phyloP scores from a whole-genome alignment of 139 green algal genomes.

The Chlorella vulgaris region DNA sequence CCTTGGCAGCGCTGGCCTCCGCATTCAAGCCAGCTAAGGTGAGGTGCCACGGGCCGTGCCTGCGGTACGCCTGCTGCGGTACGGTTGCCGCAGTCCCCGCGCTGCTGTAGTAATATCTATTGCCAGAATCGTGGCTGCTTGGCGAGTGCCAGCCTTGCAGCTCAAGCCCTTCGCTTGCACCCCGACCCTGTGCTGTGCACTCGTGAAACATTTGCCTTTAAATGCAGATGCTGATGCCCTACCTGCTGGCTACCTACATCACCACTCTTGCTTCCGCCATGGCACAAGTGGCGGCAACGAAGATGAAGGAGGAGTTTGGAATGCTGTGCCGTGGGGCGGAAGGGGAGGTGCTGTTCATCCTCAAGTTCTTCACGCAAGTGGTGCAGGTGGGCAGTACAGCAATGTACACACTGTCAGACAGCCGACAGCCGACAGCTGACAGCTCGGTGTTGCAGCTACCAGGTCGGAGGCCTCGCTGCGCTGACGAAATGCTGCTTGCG shows the following conservation, averaged over 20 bases:
- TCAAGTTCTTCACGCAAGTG: constrained; percentile 14
- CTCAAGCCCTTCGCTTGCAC: too few relatives aligned
- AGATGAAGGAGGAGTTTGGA: not conserved
- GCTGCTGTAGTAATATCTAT: too few relatives aligned
- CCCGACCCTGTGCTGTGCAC: too few relatives aligned
- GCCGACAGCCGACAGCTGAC: too few relatives aligned
- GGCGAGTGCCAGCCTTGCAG: too few relatives aligned
- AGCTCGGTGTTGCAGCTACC: too few relatives aligned
- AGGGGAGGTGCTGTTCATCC: not conserved
- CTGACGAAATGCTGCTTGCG: too few relatives aligned
- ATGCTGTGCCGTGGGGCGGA: not conserved
- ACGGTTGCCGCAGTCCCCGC: too few relatives aligned
- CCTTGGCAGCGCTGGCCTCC: not conserved
- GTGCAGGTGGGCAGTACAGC: not conserved
- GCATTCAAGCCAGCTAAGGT: constrained; percentile 21
- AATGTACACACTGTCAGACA: not conserved
- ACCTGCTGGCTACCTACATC: not conserved
- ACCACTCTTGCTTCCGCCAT: not conserved
- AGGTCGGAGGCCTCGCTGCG: too few relatives aligned
- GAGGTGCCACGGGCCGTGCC: not conserved
- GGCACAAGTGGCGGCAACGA: constrained; percentile 21
- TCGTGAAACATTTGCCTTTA: too few relatives aligned
- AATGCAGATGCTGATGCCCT: constrained; percentile 23
- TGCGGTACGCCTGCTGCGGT: not conserved
- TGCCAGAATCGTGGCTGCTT: too few relatives aligned